Evolutionary conservation across 208 protist species (phyloP).

Genomic region (Wallacemonas sp.): DNA sequence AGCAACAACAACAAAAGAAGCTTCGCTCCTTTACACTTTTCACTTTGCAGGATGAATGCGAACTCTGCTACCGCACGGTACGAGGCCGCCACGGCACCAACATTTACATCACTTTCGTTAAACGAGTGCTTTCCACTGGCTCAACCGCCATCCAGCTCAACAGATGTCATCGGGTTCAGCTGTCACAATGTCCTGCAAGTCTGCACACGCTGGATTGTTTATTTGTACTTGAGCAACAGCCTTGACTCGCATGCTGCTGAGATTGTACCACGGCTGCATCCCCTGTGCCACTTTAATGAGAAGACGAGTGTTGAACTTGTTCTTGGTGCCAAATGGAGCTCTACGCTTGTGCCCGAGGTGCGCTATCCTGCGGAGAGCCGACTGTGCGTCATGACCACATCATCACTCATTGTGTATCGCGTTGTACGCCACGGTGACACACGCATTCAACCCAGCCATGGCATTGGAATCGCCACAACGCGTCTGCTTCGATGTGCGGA

Average conservation of each 20-base stretch:
- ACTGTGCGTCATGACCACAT: conserved; percentile 64
- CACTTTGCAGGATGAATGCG: background rate
- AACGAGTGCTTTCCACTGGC: conserved; percentile 43
- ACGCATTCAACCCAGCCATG: conserved; percentile 33
- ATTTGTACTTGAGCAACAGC: conserved; percentile 46
- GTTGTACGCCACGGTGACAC: conserved; percentile 38
- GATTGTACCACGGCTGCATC: conserved; percentile 32
- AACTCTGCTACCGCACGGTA: background rate
- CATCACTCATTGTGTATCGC: conserved; percentile 72
- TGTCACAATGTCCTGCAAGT: conserved; percentile 83
- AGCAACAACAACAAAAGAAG: too few species aligned
- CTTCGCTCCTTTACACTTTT: conserved; percentile 10
- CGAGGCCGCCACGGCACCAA: background rate
- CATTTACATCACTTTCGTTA: background rate
- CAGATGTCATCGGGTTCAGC: conserved; percentile 58
- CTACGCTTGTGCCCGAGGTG: conserved; percentile 43
- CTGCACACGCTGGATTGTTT: conserved; percentile 59
- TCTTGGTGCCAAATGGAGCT: conserved; percentile 69
- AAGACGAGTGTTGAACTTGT: conserved; percentile 30
- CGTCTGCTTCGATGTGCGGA: conserved; percentile 2
- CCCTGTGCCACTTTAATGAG: conserved; percentile 27
- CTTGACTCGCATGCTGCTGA: conserved; percentile 25
- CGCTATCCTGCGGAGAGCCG: conserved; percentile 63
- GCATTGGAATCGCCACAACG: conserved; percentile 34
- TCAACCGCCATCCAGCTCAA: conserved; percentile 39